Conservation (phyloP, 2,329 filamentous ascomycete genomes). For the Botrytis porri region DNA sequence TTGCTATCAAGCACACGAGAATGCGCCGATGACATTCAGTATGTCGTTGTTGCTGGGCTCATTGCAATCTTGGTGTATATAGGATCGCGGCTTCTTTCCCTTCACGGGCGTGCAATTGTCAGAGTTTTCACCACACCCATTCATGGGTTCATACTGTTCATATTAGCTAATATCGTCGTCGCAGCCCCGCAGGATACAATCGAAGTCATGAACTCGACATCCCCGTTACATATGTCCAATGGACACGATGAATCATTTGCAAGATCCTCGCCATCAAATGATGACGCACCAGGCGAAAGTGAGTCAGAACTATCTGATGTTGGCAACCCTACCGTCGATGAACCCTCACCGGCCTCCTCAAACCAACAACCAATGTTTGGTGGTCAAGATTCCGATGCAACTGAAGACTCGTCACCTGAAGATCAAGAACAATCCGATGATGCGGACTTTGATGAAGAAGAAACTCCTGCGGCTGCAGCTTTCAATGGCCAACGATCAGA, state of each 20-base stretch:
- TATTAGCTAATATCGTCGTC: slow-evolving; percentile 48
- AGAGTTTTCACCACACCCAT: slow-evolving; percentile 26
- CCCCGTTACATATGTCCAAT: slow-evolving; percentile 63
- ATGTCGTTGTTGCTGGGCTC: slow-evolving; percentile 19
- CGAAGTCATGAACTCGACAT: slow-evolving; percentile 60
- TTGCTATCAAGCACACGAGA: slow-evolving; percentile 27
- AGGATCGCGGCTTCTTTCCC: slow-evolving; percentile 31
- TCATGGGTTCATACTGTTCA: slow-evolving; percentile 26
- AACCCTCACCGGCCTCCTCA: slow-evolving; percentile 48
- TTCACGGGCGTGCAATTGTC: slow-evolving; percentile 24
- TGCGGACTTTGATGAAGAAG: slow-evolving; percentile 73
- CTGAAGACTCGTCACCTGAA: slow-evolving; percentile 36
- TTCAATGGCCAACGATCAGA: slow-evolving; percentile 50
- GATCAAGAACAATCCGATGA: slow-evolving; percentile 59
- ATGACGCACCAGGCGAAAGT: slow-evolving; percentile 52
- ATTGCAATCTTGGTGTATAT: slow-evolving; percentile 23
- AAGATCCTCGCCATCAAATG: slow-evolving; percentile 42
- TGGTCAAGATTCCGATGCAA: slow-evolving; percentile 33
- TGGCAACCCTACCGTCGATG: slow-evolving; percentile 54
- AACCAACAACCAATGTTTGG: slow-evolving; percentile 38
- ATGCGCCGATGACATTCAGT: slow-evolving; percentile 35
- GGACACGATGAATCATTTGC: slow-evolving; percentile 59
- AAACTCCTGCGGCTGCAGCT: slow-evolving; percentile 50
- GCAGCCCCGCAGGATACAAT: slow-evolving; percentile 56
- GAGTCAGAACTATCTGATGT: slow-evolving; percentile 77